Conservation (phyloP, 108 stramenopile species). For the Tribonema minus region DNA sequence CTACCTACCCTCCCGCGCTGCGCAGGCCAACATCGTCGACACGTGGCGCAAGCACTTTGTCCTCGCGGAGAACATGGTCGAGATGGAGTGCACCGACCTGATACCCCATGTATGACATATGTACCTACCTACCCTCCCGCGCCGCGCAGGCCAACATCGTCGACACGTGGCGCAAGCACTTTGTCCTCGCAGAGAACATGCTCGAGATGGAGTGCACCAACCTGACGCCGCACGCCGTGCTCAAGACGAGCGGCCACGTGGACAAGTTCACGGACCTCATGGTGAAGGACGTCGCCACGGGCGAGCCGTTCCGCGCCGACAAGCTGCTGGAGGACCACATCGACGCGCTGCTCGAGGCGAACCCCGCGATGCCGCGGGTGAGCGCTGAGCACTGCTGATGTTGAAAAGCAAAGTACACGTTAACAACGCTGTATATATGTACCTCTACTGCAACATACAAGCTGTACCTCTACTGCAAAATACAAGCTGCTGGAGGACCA, state of each 20-base stretch:
- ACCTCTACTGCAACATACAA: too few relatives aligned
- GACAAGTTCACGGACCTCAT: constrained; percentile 99
- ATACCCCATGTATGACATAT: too few relatives aligned
- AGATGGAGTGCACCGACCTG: constrained; percentile 98
- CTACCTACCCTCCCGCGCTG: too few relatives aligned
- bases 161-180: constrained; percentile 91
- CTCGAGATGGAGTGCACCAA: constrained; percentile 99
- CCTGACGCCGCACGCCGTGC: constrained; percentile 87
- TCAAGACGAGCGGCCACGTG: constrained; percentile 97
- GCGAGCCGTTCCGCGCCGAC: constrained; percentile 93
- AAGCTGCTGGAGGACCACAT: constrained; percentile 97
- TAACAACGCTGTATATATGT: too few relatives aligned
- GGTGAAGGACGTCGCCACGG: constrained; percentile 62
- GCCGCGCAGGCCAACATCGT: constrained; percentile 84
- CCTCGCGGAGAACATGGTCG: constrained; percentile 89
- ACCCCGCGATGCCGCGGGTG: constrained; percentile 67
- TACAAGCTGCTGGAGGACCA: constrained; percentile 97
- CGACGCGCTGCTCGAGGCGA: constrained; percentile 77
- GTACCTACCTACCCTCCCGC: too few relatives aligned
- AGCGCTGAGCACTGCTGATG: not conserved
- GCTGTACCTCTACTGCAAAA: too few relatives aligned
- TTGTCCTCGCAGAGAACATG: constrained; percentile 93
- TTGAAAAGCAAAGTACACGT: too few relatives aligned
- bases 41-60: constrained; percentile 96
- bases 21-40: constrained; percentile 92